Evolutionary conservation across 805 yeast species (phyloP).

Genomic region (Yarrowia sp.): DNA sequence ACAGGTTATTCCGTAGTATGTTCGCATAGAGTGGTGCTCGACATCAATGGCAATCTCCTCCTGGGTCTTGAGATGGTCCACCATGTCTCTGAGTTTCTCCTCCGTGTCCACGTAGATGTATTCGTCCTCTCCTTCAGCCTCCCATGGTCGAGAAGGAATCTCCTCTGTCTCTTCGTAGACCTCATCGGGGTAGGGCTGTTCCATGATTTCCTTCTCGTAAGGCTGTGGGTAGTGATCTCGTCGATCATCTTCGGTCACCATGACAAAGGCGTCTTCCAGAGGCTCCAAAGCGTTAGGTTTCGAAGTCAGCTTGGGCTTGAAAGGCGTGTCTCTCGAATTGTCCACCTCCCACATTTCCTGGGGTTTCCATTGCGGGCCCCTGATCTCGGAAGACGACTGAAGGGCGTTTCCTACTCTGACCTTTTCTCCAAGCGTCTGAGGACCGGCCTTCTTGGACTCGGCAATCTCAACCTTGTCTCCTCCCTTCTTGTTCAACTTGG

Average conservation of each 20-base stretch:
- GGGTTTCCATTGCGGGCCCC: conserved; percentile 52
- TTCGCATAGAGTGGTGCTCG: conserved; percentile 92
- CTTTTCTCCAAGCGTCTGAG: conserved; percentile 22
- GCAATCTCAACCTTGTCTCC: conserved; percentile 41
- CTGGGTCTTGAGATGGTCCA: conserved; percentile 58
- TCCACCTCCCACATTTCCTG: conserved; percentile 58
- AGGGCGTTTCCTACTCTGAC: conserved; percentile 36
- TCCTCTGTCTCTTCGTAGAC: conserved; percentile 59
- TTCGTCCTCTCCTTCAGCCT: conserved; percentile 57
- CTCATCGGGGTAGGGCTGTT: conserved; percentile 69
- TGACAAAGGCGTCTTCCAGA: conserved; percentile 58
- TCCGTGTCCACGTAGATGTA: conserved; percentile 71
- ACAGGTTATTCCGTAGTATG: conserved; percentile 89
- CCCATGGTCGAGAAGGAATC: conserved; percentile 68
- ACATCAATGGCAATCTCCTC: conserved; percentile 88
- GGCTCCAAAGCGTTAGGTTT: conserved; percentile 76
- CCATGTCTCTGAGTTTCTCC: conserved; percentile 61
- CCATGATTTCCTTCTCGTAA: conserved; percentile 73
- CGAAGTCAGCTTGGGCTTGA: conserved; percentile 69
- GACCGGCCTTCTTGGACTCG: conserved; percentile 30
- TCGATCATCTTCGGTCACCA: conserved; percentile 47
- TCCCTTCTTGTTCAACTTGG: conserved; percentile 50
- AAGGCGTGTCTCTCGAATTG: conserved; percentile 73
- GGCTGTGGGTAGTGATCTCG: conserved; percentile 75
- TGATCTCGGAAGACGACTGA: conserved; percentile 31